These are phyloP conservation scores for Erodium maritimum DNA, from an alignment of 345 rosid species.

Conservation along the genomic window DNA sequence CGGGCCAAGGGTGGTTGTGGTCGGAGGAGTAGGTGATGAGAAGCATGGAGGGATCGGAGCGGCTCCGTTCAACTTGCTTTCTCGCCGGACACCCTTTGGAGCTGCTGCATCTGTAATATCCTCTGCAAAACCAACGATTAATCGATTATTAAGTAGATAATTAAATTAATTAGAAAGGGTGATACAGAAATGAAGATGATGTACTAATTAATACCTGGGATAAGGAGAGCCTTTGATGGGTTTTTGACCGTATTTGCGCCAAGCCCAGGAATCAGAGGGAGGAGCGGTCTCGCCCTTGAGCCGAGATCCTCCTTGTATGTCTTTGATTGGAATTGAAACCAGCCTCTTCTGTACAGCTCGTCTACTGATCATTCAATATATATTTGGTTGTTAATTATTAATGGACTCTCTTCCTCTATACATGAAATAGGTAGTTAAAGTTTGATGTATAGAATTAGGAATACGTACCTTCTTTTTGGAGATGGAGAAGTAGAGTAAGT, in stretches of 20 bases:
- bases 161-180: neutral
- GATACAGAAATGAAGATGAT: neutral
- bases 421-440: no score
- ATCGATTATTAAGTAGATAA: neutral
- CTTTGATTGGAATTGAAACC: slow-evolving; percentile 79
- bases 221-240: slow-evolving; percentile 97
- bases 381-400: no score
- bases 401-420: no score
- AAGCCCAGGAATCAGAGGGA: slow-evolving; percentile 96
- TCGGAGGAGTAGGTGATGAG: slow-evolving; percentile 78
- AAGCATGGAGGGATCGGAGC: slow-evolving; percentile 71
- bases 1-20: slow-evolving; percentile 89
- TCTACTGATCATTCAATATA: slow-evolving; percentile 29
- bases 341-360: slow-evolving; percentile 62
- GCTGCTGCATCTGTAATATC: slow-evolving; percentile 91
- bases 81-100: slow-evolving; percentile 96
- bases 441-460: no score
- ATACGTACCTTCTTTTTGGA: no score
- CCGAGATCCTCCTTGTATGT: slow-evolving; percentile 53
- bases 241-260: slow-evolving; percentile 97
- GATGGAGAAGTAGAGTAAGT: no score
- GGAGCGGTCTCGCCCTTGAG: slow-evolving; percentile 78
- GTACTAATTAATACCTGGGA: slow-evolving; percentile 55
- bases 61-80: no score
- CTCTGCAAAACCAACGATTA: slow-evolving; percentile 30